Percentiles rank a stretch among this genome's conserved stretches.
Conservation (phyloP, 495 filamentous ascomycete species). For the Articulospora tetracladia region DNA sequence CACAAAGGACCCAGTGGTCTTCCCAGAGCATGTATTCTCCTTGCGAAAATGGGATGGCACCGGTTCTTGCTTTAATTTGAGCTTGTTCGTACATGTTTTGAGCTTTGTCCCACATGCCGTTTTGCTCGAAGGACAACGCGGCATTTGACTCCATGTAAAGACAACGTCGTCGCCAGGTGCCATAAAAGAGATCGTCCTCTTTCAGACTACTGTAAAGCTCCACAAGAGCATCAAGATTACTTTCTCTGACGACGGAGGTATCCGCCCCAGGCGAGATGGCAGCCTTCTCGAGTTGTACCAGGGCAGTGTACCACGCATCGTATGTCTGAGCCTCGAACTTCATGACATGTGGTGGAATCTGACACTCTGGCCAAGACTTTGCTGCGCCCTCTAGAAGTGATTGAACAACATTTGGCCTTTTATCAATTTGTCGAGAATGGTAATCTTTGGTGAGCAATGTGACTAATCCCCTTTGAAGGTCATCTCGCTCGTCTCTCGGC, state of each 20-base stretch:
- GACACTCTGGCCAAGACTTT: constrained; percentile 76
- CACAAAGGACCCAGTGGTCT: constrained; percentile 97
- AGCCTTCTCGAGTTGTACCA: constrained; percentile 77
- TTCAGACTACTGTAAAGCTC: constrained; percentile 85
- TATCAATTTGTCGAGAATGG: constrained; percentile 89
- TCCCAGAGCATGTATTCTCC: constrained; percentile 99
- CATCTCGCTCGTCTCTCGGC: constrained; percentile 81
- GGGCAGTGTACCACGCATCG: constrained; percentile 91
- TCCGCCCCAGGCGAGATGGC: constrained; percentile 82
- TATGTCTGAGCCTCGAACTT: constrained; percentile 90
- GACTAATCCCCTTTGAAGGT: constrained; percentile 86
- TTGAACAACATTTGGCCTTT: constrained; percentile 90
- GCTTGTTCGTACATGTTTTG: constrained; percentile 94
- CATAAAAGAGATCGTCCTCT: constrained; percentile 97
- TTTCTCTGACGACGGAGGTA: constrained; percentile 77
- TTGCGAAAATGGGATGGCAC: constrained; percentile 88
- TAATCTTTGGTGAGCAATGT: constrained; percentile 88
- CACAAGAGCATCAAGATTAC: constrained; percentile 88
- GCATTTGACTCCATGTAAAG: constrained; percentile 96
- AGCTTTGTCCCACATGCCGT: constrained; percentile 98
- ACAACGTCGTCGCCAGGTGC: constrained; percentile 91
- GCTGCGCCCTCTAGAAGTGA: constrained; percentile 83
- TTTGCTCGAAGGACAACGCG: constrained; percentile 95
- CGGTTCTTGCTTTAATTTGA: constrained; percentile 93
- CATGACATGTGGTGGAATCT: constrained; percentile 90